Evolutionary conservation across 2,329 filamentous ascomycete genomes (phyloP).

Genomic region (Hypomyces perniciosus): DNA sequence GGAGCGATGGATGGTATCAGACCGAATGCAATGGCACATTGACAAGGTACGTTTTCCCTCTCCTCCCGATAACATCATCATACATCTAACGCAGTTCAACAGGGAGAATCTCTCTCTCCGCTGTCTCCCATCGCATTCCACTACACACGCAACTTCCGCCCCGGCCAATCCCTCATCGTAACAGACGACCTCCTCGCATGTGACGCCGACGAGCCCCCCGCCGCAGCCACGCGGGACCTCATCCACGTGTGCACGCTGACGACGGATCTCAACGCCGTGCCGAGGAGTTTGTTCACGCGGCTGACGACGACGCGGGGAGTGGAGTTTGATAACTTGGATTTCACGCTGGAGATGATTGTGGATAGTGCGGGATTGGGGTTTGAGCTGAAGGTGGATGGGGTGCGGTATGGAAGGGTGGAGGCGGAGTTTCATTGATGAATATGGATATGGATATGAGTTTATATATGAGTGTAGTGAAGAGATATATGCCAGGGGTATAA

Average conservation of each 20-base stretch:
- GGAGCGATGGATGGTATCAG: constrained; percentile 78
- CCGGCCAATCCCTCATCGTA: constrained; percentile 68
- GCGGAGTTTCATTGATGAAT: constrained; percentile 62
- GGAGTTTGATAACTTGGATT: constrained; percentile 77
- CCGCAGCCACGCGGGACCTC: constrained; percentile 53
- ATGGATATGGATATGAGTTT: too few relatives aligned
- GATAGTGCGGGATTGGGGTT: constrained; percentile 71
- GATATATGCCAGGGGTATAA: too few relatives aligned
- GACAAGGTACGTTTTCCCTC: constrained; percentile 51
- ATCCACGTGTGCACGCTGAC: constrained; percentile 72
- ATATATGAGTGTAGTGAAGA: too few relatives aligned
- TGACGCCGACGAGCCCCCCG: constrained; percentile 61
- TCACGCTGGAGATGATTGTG: constrained; percentile 77
- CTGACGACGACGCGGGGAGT: constrained; percentile 73
- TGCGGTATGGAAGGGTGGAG: constrained; percentile 69
- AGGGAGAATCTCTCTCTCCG: constrained; percentile 72
- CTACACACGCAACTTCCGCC: constrained; percentile 79
- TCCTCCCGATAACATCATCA: not conserved
- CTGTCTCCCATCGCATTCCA: constrained; percentile 71
- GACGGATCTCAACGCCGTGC: constrained; percentile 73
- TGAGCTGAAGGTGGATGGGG: constrained; percentile 72
- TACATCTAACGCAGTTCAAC: constrained; percentile 8
- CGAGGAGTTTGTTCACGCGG: constrained; percentile 65
- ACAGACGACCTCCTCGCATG: constrained; percentile 76
- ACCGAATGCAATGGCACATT: constrained; percentile 83